Base-by-base conservation (phyloP, 2,329 filamentous ascomycete genomes). In the Teratosphaeria pseudoeucalypti region DNA sequence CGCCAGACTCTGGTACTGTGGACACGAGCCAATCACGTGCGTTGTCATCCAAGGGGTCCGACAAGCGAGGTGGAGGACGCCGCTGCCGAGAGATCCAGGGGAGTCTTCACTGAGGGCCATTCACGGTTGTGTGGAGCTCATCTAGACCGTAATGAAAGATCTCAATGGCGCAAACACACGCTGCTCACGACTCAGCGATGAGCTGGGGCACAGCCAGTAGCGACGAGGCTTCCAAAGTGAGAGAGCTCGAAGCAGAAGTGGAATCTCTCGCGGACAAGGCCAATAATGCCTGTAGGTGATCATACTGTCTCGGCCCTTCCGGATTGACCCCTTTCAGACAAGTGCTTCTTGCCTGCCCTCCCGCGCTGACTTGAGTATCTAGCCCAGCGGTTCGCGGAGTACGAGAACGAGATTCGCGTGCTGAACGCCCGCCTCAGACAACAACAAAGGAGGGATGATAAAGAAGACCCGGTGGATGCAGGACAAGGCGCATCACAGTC, bases 321-420 rank as follows among this genome's bases (percentile, higher is more conserved):
- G 29, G 29, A 32, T 32, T 32, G 29, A 32, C 29, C 16, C 43
- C 16, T 19, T 49, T 49, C 43, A 49, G 2, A 2, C 43, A 49
- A 4, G 23, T 27, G 34, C 34, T 2, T 43, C 37, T 27, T 19
- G 19, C 43, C 43, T 23, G 47, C 59, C 57, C 52, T 58, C 52
- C 27, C 26, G 12, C 34, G 43, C 43, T 49, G 34, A 27, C 55
- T 56, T 39, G 23, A 27, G 26, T 14, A 9, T 16, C 12, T 58
- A 72, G 70, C 72, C 23, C 66, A 83, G 77, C 66, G 67, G 70
- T 78, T 84, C 63, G 87, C 88, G 69, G 86, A 90, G 76, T 91
- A 90, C 78, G 89, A 92, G 75, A 88, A 90, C 73, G 87, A 91
- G 71, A 80, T 91, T 49, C 78, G 83, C 53, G 77, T 74, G 53